A percentile compares a stretch with the other conserved stretches of the same genome.
These are phyloP conservation scores for Lecanicillium sp. DNA, from an alignment of 2,329 filamentous ascomycete species.

Conservation along the genomic window DNA sequence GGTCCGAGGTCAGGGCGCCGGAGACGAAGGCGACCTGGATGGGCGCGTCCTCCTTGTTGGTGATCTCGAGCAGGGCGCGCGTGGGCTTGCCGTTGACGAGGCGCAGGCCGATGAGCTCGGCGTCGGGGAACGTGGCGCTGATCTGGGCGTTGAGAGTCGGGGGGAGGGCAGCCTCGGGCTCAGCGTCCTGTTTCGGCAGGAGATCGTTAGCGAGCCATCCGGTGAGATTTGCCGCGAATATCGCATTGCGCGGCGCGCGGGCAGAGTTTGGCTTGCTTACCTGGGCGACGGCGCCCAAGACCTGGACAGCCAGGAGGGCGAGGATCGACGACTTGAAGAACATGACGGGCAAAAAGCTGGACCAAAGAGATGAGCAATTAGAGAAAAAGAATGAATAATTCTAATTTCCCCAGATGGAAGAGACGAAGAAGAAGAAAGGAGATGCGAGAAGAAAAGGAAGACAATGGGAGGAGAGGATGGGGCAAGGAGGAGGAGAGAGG, in stretches of 20 bases:
- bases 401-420: slow-evolving; percentile 1
- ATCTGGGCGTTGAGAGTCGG: slow-evolving; percentile 54
- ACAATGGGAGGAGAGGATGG: slow-evolving; percentile 2
- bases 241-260: no score
- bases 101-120: slow-evolving; percentile 91
- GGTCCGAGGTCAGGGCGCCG: slow-evolving; percentile 61
- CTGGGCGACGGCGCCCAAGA: slow-evolving; percentile 58
- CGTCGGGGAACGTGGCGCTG: slow-evolving; percentile 56
- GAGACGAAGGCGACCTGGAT: slow-evolving; percentile 71
- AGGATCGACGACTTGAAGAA: slow-evolving; percentile 68
- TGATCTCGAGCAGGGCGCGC: slow-evolving; percentile 72
- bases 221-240: slow-evolving; percentile 14
- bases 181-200: slow-evolving; percentile 17
- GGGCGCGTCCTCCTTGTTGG: slow-evolving; percentile 73
- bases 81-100: slow-evolving; percentile 88
- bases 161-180: slow-evolving; percentile 19
- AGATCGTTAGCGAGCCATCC: no score
- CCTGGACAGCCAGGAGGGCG: slow-evolving; percentile 64
- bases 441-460: neutral
- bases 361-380: slow-evolving; percentile 9
- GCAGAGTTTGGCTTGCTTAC: no score
- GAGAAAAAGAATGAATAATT: slow-evolving; percentile 4
- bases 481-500: neutral
- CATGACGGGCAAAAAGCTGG: slow-evolving; percentile 42
- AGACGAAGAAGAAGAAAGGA: slow-evolving; percentile 14